Percentiles rank a stretch among this genome's conserved stretches.
Evolutionary conservation across 1,139 yeast species (phyloP).

Genomic region (Yamadazyma atlantica): DNA sequence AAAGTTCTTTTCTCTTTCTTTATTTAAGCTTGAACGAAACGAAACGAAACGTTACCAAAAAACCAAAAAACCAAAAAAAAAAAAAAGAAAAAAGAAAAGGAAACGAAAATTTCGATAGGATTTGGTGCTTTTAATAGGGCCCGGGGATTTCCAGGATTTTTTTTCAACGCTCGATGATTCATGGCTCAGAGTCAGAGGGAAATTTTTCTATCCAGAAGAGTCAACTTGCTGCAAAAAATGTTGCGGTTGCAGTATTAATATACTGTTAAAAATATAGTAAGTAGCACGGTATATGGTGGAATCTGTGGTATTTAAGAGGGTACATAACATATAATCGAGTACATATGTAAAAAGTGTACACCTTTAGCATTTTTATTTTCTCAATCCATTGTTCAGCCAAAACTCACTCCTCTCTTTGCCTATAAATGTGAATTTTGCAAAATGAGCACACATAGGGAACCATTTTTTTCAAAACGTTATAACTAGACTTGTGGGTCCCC

Average conservation of each 20-base stretch:
- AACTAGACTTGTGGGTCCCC: background rate
- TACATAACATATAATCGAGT: no score
- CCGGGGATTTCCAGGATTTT: background rate
- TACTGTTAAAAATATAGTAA: no score
- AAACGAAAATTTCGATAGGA: background rate
- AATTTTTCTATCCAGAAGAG: background rate
- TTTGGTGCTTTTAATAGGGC: background rate
- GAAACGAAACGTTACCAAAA: background rate
- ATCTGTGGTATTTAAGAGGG: no score
- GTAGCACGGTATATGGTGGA: background rate
- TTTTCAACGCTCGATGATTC: conserved; percentile 2
- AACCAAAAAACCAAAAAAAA: conserved; percentile 2
- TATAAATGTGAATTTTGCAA: background rate
- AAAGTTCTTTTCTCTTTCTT: background rate
- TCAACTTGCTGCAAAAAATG: background rate
- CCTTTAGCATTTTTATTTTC: background rate
- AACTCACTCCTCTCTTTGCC: background rate
- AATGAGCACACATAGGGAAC: background rate
- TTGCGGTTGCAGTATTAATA: background rate
- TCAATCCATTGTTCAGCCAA: no score
- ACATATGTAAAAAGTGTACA: background rate
- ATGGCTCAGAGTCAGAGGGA: background rate
- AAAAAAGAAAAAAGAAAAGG: background rate
- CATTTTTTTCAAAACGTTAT: background rate
- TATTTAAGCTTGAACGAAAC: conserved; percentile 2